Conservation (phyloP, 768 basidiomycete species). For the Trametes cubensis region DNA sequence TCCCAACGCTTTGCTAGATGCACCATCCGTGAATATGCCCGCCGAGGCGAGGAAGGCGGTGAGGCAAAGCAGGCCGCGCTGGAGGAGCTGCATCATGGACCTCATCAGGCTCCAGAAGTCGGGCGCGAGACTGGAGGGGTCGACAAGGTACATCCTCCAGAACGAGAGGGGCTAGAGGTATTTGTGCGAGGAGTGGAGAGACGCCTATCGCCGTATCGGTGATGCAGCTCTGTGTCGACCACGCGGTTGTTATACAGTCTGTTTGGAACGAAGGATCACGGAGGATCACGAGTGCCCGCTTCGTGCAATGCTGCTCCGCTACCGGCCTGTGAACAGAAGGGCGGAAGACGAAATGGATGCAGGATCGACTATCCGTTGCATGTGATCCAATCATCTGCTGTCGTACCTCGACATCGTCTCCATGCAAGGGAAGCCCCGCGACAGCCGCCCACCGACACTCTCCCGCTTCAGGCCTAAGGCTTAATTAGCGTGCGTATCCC, state of each 20-base stretch:
- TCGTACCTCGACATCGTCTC: background rate
- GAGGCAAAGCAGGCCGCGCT: constrained; percentile 25
- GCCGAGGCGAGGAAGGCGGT: constrained; percentile 26
- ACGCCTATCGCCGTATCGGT: constrained; percentile 17
- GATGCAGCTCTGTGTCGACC: background rate
- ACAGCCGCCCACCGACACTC: background rate
- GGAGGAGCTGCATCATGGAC: constrained; percentile 23
- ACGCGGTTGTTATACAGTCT: constrained; percentile 8
- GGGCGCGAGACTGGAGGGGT: constrained; percentile 20
- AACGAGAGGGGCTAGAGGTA: background rate
- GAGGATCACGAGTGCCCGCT: background rate
- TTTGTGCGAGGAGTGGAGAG: constrained; percentile 5
- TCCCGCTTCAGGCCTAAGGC: background rate
- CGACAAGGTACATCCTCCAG: constrained; percentile 24
- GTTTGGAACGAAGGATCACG: background rate
- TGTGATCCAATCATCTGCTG: constrained; percentile 9
- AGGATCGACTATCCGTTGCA: constrained; percentile 8
- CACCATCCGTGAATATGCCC: constrained; percentile 13
- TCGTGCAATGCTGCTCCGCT: background rate
- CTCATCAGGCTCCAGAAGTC: constrained; percentile 30
- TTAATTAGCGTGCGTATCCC: too few species aligned
- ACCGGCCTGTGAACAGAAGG: constrained; percentile 7
- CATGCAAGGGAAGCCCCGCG: background rate
- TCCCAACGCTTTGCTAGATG: constrained; percentile 4
- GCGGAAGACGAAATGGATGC: constrained; percentile 2